Conservation (phyloP, 2,329 filamentous ascomycete genomes). For the Colletotrichum sp. region DNA sequence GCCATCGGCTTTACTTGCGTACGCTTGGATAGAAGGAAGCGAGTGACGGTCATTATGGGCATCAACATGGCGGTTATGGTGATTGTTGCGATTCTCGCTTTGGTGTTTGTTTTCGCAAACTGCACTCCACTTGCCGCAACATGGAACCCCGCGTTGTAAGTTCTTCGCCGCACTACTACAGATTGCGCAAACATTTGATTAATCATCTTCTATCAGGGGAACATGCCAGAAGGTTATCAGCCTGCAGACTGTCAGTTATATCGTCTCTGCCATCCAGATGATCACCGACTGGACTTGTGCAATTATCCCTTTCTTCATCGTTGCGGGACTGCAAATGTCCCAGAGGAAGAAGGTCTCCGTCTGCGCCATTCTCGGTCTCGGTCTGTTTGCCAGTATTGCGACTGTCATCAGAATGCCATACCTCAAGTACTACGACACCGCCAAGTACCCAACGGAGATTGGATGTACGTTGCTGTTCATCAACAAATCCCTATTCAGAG, state of each 20-base stretch:
- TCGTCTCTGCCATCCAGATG: constrained; percentile 26
- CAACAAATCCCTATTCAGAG: fast-evolving
- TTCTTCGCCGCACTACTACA: background rate
- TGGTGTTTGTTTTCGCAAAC: constrained; percentile 24
- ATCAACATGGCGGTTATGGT: constrained; percentile 21
- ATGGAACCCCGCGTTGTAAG: constrained; percentile 25
- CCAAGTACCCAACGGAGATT: background rate
- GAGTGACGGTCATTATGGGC: constrained; percentile 13
- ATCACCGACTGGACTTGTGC: constrained; percentile 32
- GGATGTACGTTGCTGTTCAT: background rate
- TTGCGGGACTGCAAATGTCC: constrained; percentile 29
- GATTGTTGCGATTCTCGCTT: constrained; percentile 5
- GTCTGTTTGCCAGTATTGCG: background rate
- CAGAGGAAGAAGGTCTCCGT: constrained; percentile 24
- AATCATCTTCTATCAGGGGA: background rate
- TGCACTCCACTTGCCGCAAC: constrained; percentile 23
- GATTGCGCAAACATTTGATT: fast-evolving
- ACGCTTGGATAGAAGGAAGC: constrained; percentile 15
- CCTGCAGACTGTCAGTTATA: constrained; percentile 21
- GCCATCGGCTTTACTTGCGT: constrained; percentile 26
- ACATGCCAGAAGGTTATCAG: constrained; percentile 1
- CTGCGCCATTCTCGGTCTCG: background rate
- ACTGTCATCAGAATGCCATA: background rate
- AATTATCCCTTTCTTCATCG: constrained; percentile 32
- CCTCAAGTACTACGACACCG: constrained; percentile 1